Evolutionary conservation across 1,284 basidiomycete species (phyloP).

Genomic region (Caloboletus firmus): DNA sequence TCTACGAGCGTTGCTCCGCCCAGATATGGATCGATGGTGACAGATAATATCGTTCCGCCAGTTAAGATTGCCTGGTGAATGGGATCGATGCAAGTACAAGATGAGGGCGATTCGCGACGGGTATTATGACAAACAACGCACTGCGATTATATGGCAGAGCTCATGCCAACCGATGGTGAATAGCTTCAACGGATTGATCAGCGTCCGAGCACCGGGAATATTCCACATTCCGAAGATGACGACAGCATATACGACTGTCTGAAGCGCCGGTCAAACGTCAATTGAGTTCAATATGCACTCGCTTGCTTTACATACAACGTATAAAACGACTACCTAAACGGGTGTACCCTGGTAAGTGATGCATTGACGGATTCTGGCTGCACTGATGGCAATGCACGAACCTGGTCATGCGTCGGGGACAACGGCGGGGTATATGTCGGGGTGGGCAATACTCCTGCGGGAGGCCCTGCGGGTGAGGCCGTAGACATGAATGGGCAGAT

Average conservation of each 20-base stretch:
- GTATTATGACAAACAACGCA: constrained; percentile 38
- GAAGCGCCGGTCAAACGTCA: constrained; percentile 15
- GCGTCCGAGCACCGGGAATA: constrained; percentile 68
- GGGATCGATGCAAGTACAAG: constrained; percentile 3
- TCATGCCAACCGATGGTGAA: constrained; percentile 85
- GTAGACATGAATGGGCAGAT: constrained; percentile 34
- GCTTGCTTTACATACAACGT: constrained; percentile 57
- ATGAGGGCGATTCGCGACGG: constrained; percentile 7
- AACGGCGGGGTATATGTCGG: constrained; percentile 31
- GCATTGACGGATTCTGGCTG: constrained; percentile 13
- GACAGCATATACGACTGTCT: constrained; percentile 78
- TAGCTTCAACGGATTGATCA: constrained; percentile 79
- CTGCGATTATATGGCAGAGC: constrained; percentile 75
- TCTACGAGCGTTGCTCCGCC: constrained; percentile 77
- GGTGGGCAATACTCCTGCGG: constrained; percentile 32
- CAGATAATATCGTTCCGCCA: constrained; percentile 70
- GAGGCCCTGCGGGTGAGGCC: constrained; percentile 29
- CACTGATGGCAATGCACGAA: constrained; percentile 30
- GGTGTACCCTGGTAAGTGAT: constrained; percentile 29
- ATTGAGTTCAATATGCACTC: constrained; percentile 5
- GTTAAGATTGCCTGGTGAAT: constrained; percentile 64
- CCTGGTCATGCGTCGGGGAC: constrained; percentile 44
- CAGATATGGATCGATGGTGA: constrained; percentile 80
- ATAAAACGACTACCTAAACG: constrained; percentile 61
- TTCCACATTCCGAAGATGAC: constrained; percentile 82